These are phyloP conservation scores for Anisodus acutangulus DNA, from an alignment of 257 asterid species.

Conservation along the genomic window DNA sequence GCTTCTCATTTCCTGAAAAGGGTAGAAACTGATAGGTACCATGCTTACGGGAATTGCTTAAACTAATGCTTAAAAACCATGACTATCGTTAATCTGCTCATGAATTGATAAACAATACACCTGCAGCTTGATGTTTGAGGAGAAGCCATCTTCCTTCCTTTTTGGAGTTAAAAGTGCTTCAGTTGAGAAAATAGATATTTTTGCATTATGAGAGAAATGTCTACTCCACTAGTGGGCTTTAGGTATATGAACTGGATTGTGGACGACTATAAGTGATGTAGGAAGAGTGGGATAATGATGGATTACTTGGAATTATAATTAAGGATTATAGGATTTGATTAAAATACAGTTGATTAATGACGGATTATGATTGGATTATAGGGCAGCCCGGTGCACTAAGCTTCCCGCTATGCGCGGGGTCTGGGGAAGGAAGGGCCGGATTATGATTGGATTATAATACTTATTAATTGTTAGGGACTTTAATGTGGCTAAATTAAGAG, in stretches of 20 bases:
- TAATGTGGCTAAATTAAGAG: neutral
- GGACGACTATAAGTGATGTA: neutral
- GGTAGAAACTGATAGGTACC: neutral
- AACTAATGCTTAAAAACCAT: slow-evolving; percentile 5
- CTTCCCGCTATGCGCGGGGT: no score
- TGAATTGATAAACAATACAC: neutral
- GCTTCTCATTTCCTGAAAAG: neutral
- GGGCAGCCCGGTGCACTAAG: no score
- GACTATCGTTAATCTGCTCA: neutral
- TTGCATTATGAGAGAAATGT: neutral
- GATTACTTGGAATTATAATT: neutral
- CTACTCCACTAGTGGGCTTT: neutral
- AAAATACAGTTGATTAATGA: slow-evolving; percentile 1
- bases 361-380: neutral
- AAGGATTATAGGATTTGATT: neutral
- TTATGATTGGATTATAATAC: neutral
- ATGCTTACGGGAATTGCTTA: neutral
- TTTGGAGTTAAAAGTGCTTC: neutral
- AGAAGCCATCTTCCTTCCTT: slow-evolving; percentile 9
- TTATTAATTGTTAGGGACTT: neutral
- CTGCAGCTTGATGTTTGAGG: neutral
- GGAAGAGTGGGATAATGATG: neutral
- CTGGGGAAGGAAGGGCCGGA: no score
- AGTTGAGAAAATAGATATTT: slow-evolving; percentile 9
- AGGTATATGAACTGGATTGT: neutral